These are phyloP conservation scores for Tephrocybe sp. DNA, from an alignment of 768 basidiomycete species.

Conservation along the genomic window DNA sequence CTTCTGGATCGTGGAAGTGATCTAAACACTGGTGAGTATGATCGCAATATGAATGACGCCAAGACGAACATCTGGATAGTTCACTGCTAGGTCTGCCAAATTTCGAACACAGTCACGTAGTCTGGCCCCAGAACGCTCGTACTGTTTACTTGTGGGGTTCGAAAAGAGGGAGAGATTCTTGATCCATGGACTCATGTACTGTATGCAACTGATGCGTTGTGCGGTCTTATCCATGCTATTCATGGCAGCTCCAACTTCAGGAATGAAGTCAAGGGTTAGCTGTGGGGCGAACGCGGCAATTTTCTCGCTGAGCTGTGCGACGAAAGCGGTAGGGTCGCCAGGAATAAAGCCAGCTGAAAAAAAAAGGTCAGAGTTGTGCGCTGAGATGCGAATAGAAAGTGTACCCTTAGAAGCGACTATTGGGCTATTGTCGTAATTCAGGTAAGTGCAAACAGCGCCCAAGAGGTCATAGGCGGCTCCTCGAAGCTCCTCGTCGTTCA, in stretches of 20 bases:
- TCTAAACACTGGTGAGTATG: constrained; percentile 35
- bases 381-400: not conserved
- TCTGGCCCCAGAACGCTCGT: constrained; percentile 70
- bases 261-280: constrained; percentile 84
- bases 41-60: not conserved
- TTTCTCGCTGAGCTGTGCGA: constrained; percentile 66
- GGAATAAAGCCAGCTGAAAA: constrained; percentile 67
- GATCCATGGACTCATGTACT: constrained; percentile 89
- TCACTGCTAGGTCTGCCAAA: constrained; percentile 71
- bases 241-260: constrained; percentile 77
- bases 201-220: constrained; percentile 71
- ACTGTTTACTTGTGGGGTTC: constrained; percentile 66
- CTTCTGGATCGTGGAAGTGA: constrained; percentile 66
- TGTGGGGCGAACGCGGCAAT: constrained; percentile 76
- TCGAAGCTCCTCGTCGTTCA: constrained; percentile 75
- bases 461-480: constrained; percentile 79
- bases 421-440: constrained; percentile 75
- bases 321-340: constrained; percentile 62
- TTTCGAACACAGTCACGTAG: constrained; percentile 82
- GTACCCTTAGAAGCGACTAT: constrained; percentile 71
- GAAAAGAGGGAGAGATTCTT: constrained; percentile 73
- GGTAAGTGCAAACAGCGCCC: constrained; percentile 70
- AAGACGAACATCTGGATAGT: constrained; percentile 64
- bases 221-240: constrained; percentile 44
- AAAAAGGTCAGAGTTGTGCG: not conserved